Evolutionary conservation across 441 rosid genomes (phyloP), one percentile per base, ranked within the genome.

Genomic region (Raphanus hybrid): DNA sequence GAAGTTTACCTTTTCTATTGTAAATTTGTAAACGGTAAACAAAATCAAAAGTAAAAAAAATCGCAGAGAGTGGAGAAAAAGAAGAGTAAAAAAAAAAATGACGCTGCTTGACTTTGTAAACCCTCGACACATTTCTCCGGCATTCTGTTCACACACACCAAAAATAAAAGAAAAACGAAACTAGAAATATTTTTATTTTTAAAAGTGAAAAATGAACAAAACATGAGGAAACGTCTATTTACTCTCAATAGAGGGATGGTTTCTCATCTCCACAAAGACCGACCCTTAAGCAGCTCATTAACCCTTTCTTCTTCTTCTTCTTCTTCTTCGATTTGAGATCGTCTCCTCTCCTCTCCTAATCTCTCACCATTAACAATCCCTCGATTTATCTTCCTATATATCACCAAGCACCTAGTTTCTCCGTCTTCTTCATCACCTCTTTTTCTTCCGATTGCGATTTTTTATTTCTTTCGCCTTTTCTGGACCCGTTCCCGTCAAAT

Each of bases 311-410:
- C 78, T 11, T 20, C 23, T 20, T 20, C 23, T 20, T 20, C 48
- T 41, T 37, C 41, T 37, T 37, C 48, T 9, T 34, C 6, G 39
- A 78, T 70, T 72, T 78, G 68, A 78, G 81, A 78, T 78, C 81
- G 74, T 67, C 69, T 72, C 29, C 71, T 41, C 74, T 62, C 75
- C 78, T 4, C 5, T 72, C 71, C 77, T 0, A 77, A 74, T 73
- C 84, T 14, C 57, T n/a, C 83, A 85, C 27, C 16, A 50, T 50
- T 50, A 50, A 50, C 57, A 34, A 50, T 1, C 57, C 57, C 20
- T 50, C 57, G 55, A 50, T 50, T 70, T 63, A 29, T 43, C 10
- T 6, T 50, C 57, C 57, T 23, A 27, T 35, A 74, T 7, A 78
- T 74, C 76, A 74, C 76, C 45, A 70, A 55, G 57, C n/a, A 27